Conservation (phyloP, 495 filamentous ascomycete species). For the Penicillium cataractarum region DNA sequence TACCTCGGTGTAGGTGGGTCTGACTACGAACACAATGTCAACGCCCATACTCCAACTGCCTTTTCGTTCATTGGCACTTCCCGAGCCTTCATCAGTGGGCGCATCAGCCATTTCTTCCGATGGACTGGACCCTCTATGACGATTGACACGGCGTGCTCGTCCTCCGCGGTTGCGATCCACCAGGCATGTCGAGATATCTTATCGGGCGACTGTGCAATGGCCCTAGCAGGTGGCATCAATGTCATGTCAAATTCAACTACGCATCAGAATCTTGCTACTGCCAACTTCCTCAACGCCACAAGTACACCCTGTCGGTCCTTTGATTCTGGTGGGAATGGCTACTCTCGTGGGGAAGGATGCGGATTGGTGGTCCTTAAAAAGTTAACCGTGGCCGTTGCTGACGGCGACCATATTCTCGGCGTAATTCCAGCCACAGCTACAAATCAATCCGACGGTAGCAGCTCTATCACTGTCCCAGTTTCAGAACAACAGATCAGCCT, state of each 20-base stretch:
- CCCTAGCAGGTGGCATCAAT: constrained; percentile 39
- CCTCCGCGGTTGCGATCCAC: not conserved
- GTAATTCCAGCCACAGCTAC: constrained; percentile 60
- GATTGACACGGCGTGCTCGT: not conserved
- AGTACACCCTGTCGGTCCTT: constrained; percentile 44
- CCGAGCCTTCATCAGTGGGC: not conserved
- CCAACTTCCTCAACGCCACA: constrained; percentile 44
- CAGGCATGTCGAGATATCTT: too few species aligned
- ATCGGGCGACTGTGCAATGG: too few species aligned
- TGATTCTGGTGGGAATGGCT: too few species aligned
- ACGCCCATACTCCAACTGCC: not conserved
- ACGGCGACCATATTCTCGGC: constrained; percentile 64
- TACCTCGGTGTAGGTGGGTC: not conserved
- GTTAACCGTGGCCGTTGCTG: constrained; percentile 58
- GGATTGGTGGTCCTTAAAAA: constrained; percentile 21
- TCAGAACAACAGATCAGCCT: constrained; percentile 31
- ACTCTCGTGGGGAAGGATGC: too few species aligned
- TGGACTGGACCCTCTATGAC: not conserved
- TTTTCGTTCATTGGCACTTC: not conserved
- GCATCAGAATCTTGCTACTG: constrained; percentile 35
- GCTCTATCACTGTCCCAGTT: constrained; percentile 62
- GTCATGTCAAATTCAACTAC: too few species aligned
- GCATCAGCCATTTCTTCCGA: not conserved
- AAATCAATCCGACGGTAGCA: constrained; percentile 62
- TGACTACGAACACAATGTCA: not conserved